Percentiles rank a stretch among this genome's conserved stretches.
Conservation (phyloP, 2,329 filamentous ascomycete species). For the Cordyceps cateniannulata region DNA sequence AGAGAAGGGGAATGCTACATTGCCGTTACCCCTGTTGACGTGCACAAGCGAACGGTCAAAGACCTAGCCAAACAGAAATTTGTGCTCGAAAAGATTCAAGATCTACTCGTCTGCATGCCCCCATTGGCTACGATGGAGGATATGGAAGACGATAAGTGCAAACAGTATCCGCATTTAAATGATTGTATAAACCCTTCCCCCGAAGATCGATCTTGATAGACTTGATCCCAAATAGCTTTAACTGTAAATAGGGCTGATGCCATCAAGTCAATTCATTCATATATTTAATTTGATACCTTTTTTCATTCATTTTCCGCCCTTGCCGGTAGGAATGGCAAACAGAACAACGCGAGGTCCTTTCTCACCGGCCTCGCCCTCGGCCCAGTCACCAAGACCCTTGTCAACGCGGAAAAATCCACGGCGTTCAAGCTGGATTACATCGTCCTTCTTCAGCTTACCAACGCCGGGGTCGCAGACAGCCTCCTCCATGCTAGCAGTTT, state of each 20-base stretch:
- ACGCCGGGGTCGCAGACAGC: slow-evolving; percentile 79
- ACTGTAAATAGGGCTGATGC: neutral
- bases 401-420: slow-evolving; percentile 91
- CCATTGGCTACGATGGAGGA: no score
- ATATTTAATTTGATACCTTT: neutral
- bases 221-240: no score
- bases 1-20: slow-evolving; percentile 45
- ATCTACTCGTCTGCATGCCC: slow-evolving; percentile 25
- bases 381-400: slow-evolving; percentile 46
- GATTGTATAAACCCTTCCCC: no score
- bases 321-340: slow-evolving; percentile 53
- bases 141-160: no score
- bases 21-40: slow-evolving; percentile 56
- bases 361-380: slow-evolving; percentile 41
- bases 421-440: slow-evolving; percentile 92
- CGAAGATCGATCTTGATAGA: no score
- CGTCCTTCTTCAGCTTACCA: slow-evolving; percentile 69
- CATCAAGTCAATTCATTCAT: slow-evolving; percentile 5
- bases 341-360: slow-evolving; percentile 46
- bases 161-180: no score
- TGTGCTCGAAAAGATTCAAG: slow-evolving; percentile 26
- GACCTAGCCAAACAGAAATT: slow-evolving; percentile 22
- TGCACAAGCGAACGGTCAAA: slow-evolving; percentile 50
- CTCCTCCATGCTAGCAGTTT: slow-evolving; percentile 67
- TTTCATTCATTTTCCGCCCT: slow-evolving; percentile 32